A percentile compares a stretch with the other conserved stretches of the same genome.
Evolutionary conservation across 345 rosid genomes (phyloP).

Genomic region (Gynandropsis gynandra): DNA sequence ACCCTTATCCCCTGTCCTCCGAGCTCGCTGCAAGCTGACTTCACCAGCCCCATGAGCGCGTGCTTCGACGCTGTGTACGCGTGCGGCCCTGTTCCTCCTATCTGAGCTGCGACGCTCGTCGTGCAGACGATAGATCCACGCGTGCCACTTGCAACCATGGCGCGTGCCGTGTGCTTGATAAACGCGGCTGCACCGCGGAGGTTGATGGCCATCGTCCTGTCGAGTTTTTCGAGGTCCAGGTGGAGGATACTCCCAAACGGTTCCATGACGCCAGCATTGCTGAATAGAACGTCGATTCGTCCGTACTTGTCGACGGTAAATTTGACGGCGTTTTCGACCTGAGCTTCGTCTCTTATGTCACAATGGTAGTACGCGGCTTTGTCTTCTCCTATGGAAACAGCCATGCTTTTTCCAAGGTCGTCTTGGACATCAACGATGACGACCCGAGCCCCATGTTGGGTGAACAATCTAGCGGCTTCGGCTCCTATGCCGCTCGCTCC

Average conservation of each 20-base stretch:
- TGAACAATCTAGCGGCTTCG: constrained; percentile 52
- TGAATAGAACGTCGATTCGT: constrained; percentile 55
- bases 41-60: constrained; percentile 57
- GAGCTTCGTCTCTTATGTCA: constrained; percentile 61
- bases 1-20: constrained; percentile 85
- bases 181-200: constrained; percentile 68
- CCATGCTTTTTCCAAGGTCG: constrained; percentile 45
- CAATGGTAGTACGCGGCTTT: constrained; percentile 46
- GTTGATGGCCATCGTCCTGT: constrained; percentile 51
- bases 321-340: constrained; percentile 53
- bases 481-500: constrained; percentile 89
- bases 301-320: constrained; percentile 41
- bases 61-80: constrained; percentile 68
- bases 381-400: constrained; percentile 34
- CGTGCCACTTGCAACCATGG: constrained; percentile 49
- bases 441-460: constrained; percentile 57
- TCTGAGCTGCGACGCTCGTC: constrained; percentile 39
- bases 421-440: constrained; percentile 68
- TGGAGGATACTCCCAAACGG: constrained; percentile 47
- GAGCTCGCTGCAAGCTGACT: constrained; percentile 58
- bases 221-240: constrained; percentile 41
- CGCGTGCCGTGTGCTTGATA: constrained; percentile 67
- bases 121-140: constrained; percentile 78
- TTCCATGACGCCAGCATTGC: constrained; percentile 75
- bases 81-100: constrained; percentile 58